phyloP scores from a whole-genome alignment of 768 basidiomycete genomes.

The Russula sp. region DNA sequence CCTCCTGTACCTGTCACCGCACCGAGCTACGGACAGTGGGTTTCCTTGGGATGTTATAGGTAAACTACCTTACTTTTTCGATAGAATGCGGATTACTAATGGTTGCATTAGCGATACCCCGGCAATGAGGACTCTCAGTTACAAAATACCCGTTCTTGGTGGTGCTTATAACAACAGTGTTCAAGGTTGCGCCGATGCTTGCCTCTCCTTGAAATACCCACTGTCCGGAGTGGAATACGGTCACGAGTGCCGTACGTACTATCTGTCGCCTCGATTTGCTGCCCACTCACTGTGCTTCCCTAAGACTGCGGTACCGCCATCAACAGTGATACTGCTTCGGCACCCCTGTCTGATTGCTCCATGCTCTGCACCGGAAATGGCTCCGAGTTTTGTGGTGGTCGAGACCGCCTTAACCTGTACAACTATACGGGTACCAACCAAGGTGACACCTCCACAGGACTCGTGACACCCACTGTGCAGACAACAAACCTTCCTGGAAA shows the following conservation, averaged over 20 bases:
- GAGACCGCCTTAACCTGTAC: conserved; percentile 61
- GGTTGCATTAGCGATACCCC: conserved; percentile 37
- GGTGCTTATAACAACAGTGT: conserved; percentile 48
- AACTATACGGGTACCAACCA: conserved; percentile 63
- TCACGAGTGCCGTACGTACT: conserved; percentile 51
- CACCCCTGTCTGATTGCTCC: conserved; percentile 52
- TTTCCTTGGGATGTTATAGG: conserved; percentile 72
- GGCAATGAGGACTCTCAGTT: conserved; percentile 37
- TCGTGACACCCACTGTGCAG: conserved; percentile 53
- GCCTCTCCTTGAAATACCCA: conserved; percentile 51
- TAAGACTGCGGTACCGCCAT: conserved; percentile 52
- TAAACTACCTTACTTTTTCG: conserved; percentile 34
- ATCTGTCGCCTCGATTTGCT: not conserved
- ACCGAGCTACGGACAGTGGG: conserved; percentile 59
- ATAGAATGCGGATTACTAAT: conserved; percentile 11
- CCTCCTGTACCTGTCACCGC: conserved; percentile 54
- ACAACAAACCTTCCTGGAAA: conserved; percentile 59
- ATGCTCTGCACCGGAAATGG: conserved; percentile 64
- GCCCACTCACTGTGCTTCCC: not conserved
- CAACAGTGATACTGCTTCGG: conserved; percentile 47
- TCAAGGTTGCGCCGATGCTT: conserved; percentile 57
- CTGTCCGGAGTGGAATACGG: conserved; percentile 43
- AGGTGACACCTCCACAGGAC: conserved; percentile 56
- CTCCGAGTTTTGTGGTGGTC: conserved; percentile 71
- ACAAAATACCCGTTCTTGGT: conserved; percentile 33